Evolutionary conservation across 2,329 filamentous ascomycete species (phyloP).

Genomic region (Penicillium sp.): DNA sequence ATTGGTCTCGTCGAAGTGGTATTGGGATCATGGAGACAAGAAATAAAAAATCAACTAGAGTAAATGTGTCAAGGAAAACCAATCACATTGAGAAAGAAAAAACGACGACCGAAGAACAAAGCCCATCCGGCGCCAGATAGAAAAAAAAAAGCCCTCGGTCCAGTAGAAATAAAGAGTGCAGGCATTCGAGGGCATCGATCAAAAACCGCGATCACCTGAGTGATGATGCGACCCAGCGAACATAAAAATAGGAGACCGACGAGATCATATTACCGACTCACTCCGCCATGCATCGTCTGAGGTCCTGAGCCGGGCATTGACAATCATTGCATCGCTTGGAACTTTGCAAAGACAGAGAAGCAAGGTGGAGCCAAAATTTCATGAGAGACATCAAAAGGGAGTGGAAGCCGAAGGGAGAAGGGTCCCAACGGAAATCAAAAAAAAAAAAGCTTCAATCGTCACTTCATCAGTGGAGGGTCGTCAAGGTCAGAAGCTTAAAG

Average conservation of each 20-base stretch:
- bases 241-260: constrained; percentile 8
- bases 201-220: background rate
- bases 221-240: constrained; percentile 3
- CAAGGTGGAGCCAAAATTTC: constrained; percentile 13
- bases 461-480: constrained; percentile 28
- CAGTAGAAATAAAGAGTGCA: constrained; percentile 1
- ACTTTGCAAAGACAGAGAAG: constrained; percentile 19
- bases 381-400: constrained; percentile 19
- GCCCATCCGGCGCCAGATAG: constrained; percentile 10
- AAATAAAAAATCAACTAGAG: background rate
- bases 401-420: background rate
- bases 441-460: constrained; percentile 19
- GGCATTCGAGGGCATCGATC: constrained; percentile 3
- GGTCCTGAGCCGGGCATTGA: constrained; percentile 9
- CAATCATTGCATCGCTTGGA: constrained; percentile 21
- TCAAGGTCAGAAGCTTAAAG: constrained; percentile 23
- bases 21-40: constrained; percentile 8
- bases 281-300: constrained; percentile 19
- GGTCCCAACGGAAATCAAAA: background rate
- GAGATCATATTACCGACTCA: constrained; percentile 22
- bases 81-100: constrained; percentile 4
- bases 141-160: constrained; percentile 12
- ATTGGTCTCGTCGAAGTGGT: background rate
- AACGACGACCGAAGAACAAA: constrained; percentile 4
- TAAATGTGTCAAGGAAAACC: background rate